phyloP scores from a whole-genome alignment of 78 protist species.

The Neovahlkampfia damariscottae region DNA sequence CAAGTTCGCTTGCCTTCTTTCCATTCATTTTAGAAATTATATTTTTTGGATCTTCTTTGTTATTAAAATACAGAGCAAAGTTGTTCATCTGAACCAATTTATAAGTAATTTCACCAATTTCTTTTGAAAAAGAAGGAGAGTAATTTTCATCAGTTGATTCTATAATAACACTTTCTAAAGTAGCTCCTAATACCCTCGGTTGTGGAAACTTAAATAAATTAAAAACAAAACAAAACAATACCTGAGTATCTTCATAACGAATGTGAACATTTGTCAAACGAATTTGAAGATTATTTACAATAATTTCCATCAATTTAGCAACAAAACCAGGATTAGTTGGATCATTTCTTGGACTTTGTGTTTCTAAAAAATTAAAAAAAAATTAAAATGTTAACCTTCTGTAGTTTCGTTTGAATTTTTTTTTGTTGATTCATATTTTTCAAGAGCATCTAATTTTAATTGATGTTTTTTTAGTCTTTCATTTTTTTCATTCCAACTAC shows the following conservation, averaged over 20 bases:
- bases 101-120: background rate
- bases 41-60: background rate
- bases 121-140: background rate
- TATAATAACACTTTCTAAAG: background rate
- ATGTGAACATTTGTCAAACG: background rate
- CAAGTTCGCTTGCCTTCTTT: too few relatives aligned
- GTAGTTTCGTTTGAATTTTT: background rate
- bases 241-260: conserved; percentile 2
- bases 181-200: background rate
- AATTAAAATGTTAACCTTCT: background rate
- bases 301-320: background rate
- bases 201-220: background rate
- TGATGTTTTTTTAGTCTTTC: background rate
- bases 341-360: background rate
- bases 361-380: background rate
- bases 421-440: background rate
- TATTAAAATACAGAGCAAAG: background rate
- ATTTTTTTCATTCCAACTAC: background rate
- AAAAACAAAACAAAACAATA: background rate
- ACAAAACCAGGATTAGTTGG: background rate
- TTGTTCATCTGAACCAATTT: background rate
- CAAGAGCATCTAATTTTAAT: background rate
- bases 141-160: background rate
- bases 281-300: conserved; percentile 1
- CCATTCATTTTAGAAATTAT: too few relatives aligned